A percentile compares a stretch with the other conserved stretches of the same genome.
Evolutionary conservation across 2,329 filamentous ascomycete species (phyloP).

Genomic region (Ascosphaera apis): DNA sequence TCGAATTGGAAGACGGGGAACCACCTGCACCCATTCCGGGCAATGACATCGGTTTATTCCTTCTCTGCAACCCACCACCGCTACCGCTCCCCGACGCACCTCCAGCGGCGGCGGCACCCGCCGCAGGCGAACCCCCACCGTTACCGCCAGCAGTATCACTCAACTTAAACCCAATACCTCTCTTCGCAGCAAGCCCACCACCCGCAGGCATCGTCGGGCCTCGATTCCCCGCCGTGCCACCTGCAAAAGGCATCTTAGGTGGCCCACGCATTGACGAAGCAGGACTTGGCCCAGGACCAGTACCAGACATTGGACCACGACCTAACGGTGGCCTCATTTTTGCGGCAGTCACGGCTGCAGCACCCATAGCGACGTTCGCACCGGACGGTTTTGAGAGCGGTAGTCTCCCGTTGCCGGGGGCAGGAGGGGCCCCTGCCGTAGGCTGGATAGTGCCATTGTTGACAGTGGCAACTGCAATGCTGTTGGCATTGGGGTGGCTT

Average conservation of each 20-base stretch:
- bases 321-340: not conserved
- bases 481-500: not conserved
- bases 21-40: not conserved
- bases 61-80: not conserved
- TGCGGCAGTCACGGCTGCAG: not conserved
- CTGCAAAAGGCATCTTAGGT: not conserved
- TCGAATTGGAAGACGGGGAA: not conserved
- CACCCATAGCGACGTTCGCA: not conserved
- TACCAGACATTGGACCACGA: not conserved
- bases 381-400: not conserved
- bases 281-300: not conserved
- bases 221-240: not conserved
- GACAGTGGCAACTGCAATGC: not conserved
- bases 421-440: not conserved
- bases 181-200: not conserved
- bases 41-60: not conserved
- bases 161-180: not conserved
- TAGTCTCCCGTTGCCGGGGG: not conserved
- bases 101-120: conserved; percentile 1
- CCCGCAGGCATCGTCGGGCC: not conserved
- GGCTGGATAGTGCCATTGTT: not conserved
- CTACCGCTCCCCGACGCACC: conserved; percentile 1
- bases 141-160: not conserved
- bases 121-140: not conserved
- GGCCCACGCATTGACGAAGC: not conserved